Evolutionary conservation across 768 basidiomycete genomes (phyloP).

Genomic region (Pleurotus ostreatus): DNA sequence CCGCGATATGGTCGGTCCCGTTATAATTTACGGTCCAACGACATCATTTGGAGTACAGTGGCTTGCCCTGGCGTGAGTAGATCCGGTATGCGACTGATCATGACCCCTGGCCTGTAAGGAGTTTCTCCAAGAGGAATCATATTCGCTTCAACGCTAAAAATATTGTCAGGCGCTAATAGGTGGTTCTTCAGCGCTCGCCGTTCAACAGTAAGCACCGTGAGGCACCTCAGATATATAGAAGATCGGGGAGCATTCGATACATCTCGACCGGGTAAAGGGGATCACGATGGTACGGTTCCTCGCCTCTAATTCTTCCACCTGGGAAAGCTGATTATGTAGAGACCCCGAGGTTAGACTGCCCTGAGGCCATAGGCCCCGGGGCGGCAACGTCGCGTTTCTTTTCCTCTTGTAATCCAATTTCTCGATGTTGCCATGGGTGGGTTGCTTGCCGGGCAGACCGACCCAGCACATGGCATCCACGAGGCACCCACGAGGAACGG

Average conservation of each 20-base stretch:
- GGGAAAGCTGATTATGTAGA: slow-evolving; percentile 6
- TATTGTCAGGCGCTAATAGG: not conserved
- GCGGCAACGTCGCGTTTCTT: not conserved
- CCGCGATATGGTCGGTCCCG: not conserved
- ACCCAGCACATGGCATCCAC: slow-evolving; percentile 32
- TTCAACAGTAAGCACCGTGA: not conserved
- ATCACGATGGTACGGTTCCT: slow-evolving; percentile 10
- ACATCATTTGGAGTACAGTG: not conserved
- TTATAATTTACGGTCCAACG: not conserved
- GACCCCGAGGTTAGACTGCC: slow-evolving; percentile 6
- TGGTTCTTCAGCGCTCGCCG: not conserved
- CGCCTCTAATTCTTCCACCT: slow-evolving; percentile 5
- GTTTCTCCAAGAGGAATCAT: slow-evolving; percentile 1
- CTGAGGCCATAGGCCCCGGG: not conserved
- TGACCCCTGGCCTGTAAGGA: not conserved
- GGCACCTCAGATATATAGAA: not conserved
- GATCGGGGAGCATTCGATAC: slow-evolving; percentile 3
- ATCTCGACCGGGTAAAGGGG: not conserved
- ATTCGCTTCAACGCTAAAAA: not conserved
- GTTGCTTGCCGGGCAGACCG: slow-evolving; percentile 20
- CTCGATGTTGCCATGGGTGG: slow-evolving; percentile 12
- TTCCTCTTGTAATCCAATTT: not conserved
- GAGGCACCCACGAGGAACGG: slow-evolving; percentile 20
- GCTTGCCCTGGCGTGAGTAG: slow-evolving; percentile 2
- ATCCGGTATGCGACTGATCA: not conserved